These are phyloP conservation scores for Pseudogymnoascus sp. DNA, from an alignment of 2,329 filamentous ascomycete genomes.

Conservation along the genomic window DNA sequence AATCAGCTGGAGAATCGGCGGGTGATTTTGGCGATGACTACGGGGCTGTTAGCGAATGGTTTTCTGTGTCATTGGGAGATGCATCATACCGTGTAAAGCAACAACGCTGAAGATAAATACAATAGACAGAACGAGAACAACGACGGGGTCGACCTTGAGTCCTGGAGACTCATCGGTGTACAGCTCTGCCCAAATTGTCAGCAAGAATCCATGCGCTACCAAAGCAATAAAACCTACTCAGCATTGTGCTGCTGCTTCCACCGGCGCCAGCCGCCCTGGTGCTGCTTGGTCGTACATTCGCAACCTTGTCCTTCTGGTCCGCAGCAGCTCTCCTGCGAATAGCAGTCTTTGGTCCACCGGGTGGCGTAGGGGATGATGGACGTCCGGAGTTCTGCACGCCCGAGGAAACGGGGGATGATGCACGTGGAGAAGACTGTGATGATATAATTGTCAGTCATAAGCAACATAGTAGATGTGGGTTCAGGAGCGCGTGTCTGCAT, in stretches of 20 bases:
- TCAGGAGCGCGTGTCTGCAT: neutral
- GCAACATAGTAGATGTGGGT: neutral
- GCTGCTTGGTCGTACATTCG: constrained; percentile 86
- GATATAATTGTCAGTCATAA: neutral
- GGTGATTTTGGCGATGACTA: constrained; percentile 93
- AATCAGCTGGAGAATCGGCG: constrained; percentile 61
- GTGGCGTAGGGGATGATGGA: constrained; percentile 78
- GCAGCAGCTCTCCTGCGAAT: constrained; percentile 92
- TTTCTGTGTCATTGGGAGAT: neutral
- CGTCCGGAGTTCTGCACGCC: constrained; percentile 60
- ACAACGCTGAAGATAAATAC: constrained; percentile 99
- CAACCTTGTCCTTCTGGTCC: constrained; percentile 94
- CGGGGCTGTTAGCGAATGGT: constrained; percentile 2
- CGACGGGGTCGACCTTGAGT: constrained; percentile 94
- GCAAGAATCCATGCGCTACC: neutral
- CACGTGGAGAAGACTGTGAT: constrained; percentile 29
- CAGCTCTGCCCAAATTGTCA: constrained; percentile 49
- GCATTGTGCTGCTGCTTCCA: constrained; percentile 95
- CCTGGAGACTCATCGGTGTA: constrained; percentile 98
- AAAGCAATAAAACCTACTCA: constrained; percentile 58
- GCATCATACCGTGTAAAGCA: constrained; percentile 79
- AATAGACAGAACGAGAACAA: constrained; percentile 90
- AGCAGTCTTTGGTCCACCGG: constrained; percentile 88
- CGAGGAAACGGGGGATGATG: constrained; percentile 51
- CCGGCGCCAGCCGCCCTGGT: constrained; percentile 90